Evolutionary conservation across 2,329 filamentous ascomycete genomes (phyloP).

Genomic region (Mariannaea sp.): DNA sequence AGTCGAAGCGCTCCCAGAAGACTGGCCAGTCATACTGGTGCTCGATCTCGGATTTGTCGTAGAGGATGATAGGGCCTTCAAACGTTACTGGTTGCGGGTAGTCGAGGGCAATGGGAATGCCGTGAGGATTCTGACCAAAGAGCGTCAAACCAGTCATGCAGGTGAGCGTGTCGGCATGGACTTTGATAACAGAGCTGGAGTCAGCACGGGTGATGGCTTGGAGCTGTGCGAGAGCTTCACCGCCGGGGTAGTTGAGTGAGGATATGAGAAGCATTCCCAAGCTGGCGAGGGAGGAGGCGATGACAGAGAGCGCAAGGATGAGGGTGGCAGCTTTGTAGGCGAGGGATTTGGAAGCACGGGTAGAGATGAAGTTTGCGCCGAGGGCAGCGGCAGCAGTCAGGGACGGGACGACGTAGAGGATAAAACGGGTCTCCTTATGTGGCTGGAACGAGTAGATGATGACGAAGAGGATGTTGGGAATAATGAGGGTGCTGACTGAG

Average conservation of each 20-base stretch:
- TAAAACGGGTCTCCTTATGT: conserved; percentile 96
- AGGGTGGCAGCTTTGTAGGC: conserved; percentile 60
- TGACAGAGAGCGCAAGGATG: conserved; percentile 62
- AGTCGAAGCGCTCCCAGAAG: conserved; percentile 70
- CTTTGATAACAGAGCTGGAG: conserved; percentile 40
- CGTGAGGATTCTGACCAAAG: conserved; percentile 58
- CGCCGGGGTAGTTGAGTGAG: conserved; percentile 92
- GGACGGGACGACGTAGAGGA: conserved; percentile 83
- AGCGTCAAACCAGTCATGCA: conserved; percentile 75
- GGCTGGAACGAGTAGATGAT: conserved; percentile 84
- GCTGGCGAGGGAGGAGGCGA: conserved; percentile 64
- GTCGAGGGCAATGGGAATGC: conserved; percentile 43
- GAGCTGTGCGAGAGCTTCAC: conserved; percentile 70
- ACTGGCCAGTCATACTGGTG: conserved; percentile 47
- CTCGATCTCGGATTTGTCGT: conserved; percentile 66
- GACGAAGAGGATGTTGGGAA: conserved; percentile 75
- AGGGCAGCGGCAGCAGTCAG: conserved; percentile 79
- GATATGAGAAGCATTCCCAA: conserved; percentile 75
- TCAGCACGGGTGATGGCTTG: conserved; percentile 42
- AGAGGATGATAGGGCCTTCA: conserved; percentile 43
- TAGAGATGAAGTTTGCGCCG: conserved; percentile 72
- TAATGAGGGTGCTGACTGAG: conserved; percentile 55
- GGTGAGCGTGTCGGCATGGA: conserved; percentile 68
- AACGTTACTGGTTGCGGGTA: conserved; percentile 23
- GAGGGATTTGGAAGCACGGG: conserved; percentile 64